These are phyloP conservation scores for Rhizopogon vulgaris DNA, from an alignment of 768 basidiomycete genomes.

Conservation along the genomic window DNA sequence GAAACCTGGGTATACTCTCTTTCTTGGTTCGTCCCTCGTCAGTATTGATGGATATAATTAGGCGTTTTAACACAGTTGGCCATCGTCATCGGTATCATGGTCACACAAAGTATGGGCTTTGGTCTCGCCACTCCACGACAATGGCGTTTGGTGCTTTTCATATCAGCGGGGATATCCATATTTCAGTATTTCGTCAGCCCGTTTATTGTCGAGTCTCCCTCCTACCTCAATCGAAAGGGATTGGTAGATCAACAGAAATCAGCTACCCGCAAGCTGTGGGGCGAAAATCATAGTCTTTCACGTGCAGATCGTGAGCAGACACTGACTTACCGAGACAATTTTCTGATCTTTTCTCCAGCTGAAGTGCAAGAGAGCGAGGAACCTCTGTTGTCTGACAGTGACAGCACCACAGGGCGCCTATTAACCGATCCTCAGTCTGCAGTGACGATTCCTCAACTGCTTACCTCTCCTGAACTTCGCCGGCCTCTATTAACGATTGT, in stretches of 20 bases:
- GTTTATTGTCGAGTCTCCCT: conserved; percentile 64
- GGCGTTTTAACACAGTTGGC: conserved; percentile 78
- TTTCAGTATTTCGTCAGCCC: conserved; percentile 51
- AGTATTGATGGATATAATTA: conserved; percentile 17
- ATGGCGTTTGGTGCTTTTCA: conserved; percentile 68
- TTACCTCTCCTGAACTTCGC: conserved; percentile 47
- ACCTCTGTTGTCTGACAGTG: conserved; percentile 18
- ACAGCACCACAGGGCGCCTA: conserved; percentile 10
- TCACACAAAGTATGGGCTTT: conserved; percentile 77
- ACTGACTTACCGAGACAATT: not conserved
- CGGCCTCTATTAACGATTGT: conserved; percentile 60
- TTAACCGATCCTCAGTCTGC: conserved; percentile 21
- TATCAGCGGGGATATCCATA: conserved; percentile 51
- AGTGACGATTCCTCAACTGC: conserved; percentile 48
- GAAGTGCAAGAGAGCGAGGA: conserved; percentile 21
- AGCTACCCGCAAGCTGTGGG: conserved; percentile 51
- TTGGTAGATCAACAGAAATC: conserved; percentile 42
- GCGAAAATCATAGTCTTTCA: conserved; percentile 24
- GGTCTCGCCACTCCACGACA: conserved; percentile 55
- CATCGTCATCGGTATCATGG: conserved; percentile 81
- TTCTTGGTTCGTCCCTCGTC: not conserved
- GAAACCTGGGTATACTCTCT: conserved; percentile 52
- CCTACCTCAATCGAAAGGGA: conserved; percentile 52
- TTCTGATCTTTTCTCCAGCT: conserved; percentile 5
- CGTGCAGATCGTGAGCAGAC: conserved; percentile 17